Evolutionary conservation across 2,329 filamentous ascomycete genomes (phyloP).

Genomic region (Exophiala sp.): DNA sequence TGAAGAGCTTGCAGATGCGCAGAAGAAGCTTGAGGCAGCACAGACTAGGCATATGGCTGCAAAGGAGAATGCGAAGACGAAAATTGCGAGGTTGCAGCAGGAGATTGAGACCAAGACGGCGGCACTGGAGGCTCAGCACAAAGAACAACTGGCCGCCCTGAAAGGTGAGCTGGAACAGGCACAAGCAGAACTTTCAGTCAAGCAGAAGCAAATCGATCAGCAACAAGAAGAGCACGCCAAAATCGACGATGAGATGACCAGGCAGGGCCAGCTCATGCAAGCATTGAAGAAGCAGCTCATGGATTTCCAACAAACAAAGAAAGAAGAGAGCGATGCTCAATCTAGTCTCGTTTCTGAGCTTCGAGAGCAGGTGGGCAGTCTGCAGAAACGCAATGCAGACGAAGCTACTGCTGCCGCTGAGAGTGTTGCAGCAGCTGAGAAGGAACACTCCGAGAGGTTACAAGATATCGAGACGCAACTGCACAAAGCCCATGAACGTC

Average conservation of each 20-base stretch:
- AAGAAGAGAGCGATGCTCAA: conserved; percentile 13
- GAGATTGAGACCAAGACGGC: conserved; percentile 19
- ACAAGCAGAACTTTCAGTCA: conserved; percentile 8
- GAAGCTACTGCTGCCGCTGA: conserved; percentile 31
- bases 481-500: conserved; percentile 34
- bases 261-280: conserved; percentile 19
- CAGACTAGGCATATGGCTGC: conserved; percentile 21
- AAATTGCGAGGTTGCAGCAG: conserved; percentile 18
- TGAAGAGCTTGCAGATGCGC: conserved; percentile 34
- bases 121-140: conserved; percentile 14
- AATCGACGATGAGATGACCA: conserved; percentile 17
- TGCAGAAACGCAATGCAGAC: conserved; percentile 16
- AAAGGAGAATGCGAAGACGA: conserved; percentile 21
- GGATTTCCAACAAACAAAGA: conserved; percentile 16
- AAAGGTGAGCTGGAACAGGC: conserved; percentile 14
- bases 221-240: conserved; percentile 21
- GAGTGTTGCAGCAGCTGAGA: conserved; percentile 28
- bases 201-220: conserved; percentile 20
- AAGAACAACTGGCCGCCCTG: conserved; percentile 15
- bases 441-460: conserved; percentile 14
- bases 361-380: conserved; percentile 15
- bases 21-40: conserved; percentile 27
- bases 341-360: conserved; percentile 7
- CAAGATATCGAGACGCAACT: conserved; percentile 30
- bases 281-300: conserved; percentile 17